Evolutionary conservation across 2,329 filamentous ascomycete genomes (phyloP), one percentile per base, ranked within the genome.

Genomic region (Clonostachys sp.): DNA sequence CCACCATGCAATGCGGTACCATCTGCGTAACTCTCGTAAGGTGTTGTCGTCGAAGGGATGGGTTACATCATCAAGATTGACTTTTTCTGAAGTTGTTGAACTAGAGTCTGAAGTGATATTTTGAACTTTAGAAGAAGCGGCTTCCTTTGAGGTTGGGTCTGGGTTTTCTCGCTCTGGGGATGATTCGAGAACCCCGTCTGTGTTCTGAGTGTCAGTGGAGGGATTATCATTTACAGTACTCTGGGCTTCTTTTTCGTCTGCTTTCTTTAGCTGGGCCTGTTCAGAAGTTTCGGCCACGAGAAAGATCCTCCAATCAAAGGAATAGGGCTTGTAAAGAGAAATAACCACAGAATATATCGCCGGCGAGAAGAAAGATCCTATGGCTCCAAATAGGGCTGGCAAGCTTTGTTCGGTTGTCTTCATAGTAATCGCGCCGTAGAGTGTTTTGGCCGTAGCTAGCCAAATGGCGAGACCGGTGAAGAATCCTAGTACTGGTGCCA

Each of bases 301-400:
- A 45, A 66, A 64, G 33, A 59, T 55, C 14, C 51, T 53, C 62
- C 61, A 64, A 48, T 66, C 56, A 40, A 55, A 63, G 47, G 64
- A 61, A 41, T 71, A 63, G 0, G 70, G 69, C 30, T 59, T 64
- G 16, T 69, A 42, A 2, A 68, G 53, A 0, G 73, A 73, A 45
- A 77, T 70, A 9, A 70, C 34, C 10, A 72, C 45, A 0, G 71
- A 70, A 49, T 72, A 74, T 3, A 63, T 51, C 5, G 62, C 48
- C 1, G 68, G 64, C 36, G 58, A 59, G 35, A 71, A 51, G 14
- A 62, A 56, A 3, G 73, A 75, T 0, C 70, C 70, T 0, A 76
- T 66, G 0, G 71, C 73, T 6, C 74, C 74, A 45, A 73, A 77
- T 12, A 78, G 62, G 50, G 71, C 75, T 2, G 75, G 74, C 0